phyloP scores from a whole-genome alignment of 2,329 filamentous ascomycete species.

The Aspergillus sp. region DNA sequence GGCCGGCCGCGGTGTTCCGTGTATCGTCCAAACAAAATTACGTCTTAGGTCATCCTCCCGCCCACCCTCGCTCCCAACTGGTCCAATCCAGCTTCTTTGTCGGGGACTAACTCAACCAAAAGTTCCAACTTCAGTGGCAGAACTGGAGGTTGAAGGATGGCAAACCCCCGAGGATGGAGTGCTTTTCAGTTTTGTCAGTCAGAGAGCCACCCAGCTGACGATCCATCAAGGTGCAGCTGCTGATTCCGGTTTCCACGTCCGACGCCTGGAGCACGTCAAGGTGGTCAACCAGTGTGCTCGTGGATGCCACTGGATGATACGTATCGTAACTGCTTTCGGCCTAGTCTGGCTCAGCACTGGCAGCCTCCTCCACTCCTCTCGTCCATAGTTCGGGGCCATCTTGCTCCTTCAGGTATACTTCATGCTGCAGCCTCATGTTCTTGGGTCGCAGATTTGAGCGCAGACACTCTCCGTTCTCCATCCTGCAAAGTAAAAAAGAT shows the following conservation, averaged over 20 bases:
- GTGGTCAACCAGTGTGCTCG: not conserved
- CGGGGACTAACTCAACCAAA: not conserved
- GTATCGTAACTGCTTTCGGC: constrained; percentile 7
- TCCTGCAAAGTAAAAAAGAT: not conserved
- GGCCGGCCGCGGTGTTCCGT: constrained; percentile 16
- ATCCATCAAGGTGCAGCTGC: constrained; percentile 15
- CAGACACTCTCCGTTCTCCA: not conserved
- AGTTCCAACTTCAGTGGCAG: not conserved
- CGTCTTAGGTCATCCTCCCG: not conserved
- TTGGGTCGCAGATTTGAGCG: constrained; percentile 4
- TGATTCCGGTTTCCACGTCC: constrained; percentile 11
- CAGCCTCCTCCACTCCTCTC: constrained; percentile 2
- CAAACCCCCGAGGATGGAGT: not conserved
- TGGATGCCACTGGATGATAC: not conserved
- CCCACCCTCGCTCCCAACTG: not conserved
- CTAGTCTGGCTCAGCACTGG: constrained; percentile 2
- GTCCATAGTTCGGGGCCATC: constrained; percentile 9
- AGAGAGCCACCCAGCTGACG: constrained; percentile 11
- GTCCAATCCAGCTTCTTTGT: constrained; percentile 2
- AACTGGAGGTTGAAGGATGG: not conserved
- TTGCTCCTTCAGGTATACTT: constrained; percentile 10
- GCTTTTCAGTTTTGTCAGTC: not conserved
- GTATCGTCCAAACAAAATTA: constrained; percentile 23
- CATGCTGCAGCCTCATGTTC: constrained; percentile 3
- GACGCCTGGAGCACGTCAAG: constrained; percentile 1